phyloP scores from a whole-genome alignment of 768 basidiomycete species.

The Termitomyces sp. region DNA sequence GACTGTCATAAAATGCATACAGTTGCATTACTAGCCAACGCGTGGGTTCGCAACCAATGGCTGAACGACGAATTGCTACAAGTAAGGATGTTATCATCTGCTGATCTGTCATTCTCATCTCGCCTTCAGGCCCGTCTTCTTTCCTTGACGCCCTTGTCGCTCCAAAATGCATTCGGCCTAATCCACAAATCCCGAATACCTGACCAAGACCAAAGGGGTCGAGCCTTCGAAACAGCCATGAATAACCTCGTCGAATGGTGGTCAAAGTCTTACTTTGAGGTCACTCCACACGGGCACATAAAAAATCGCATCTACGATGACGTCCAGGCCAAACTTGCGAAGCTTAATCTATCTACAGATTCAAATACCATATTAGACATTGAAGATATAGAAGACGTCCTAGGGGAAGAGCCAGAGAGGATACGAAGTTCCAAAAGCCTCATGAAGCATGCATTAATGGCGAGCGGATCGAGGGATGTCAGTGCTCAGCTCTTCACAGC shows the following conservation, averaged over 20 bases:
- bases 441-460: constrained; percentile 89
- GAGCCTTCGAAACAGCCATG: constrained; percentile 83
- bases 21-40: constrained; percentile 73
- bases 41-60: constrained; percentile 75
- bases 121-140: constrained; percentile 77
- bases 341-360: constrained; percentile 25
- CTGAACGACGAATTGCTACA: constrained; percentile 80
- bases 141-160: constrained; percentile 75
- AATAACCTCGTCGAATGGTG: constrained; percentile 82
- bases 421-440: constrained; percentile 80
- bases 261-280: constrained; percentile 66
- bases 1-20: constrained; percentile 91
- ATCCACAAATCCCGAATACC: constrained; percentile 82
- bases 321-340: constrained; percentile 45
- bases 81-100: constrained; percentile 43
- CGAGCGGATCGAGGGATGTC: constrained; percentile 76
- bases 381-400: constrained; percentile 41
- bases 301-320: constrained; percentile 76
- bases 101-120: constrained; percentile 1
- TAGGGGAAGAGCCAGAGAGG: constrained; percentile 60
- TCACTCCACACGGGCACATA: constrained; percentile 62
- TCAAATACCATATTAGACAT: constrained; percentile 30
- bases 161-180: constrained; percentile 78
- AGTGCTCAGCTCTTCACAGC: constrained; percentile 91
- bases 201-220: constrained; percentile 76